Base-by-base conservation (phyloP, 2,329 filamentous ascomycete species). In the Talaromyces sp. region DNA sequence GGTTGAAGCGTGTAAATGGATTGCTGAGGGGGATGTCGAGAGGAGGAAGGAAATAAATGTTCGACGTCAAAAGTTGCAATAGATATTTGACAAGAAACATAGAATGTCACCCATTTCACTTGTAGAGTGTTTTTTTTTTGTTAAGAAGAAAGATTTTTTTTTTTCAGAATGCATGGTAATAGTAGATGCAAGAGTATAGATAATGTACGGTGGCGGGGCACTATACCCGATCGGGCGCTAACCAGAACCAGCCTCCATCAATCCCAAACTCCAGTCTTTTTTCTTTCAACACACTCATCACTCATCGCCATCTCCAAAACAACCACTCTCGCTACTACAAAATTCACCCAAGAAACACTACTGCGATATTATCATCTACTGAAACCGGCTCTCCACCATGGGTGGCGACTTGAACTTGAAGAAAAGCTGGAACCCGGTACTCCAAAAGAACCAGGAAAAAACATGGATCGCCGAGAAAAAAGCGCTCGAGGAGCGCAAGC, bases 391-490 rank as follows among this genome's bases (percentile, higher is more conserved):
- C 50, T 10, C 69, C 79, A 89, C 78, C 66, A 96, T 96, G 90
- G 93, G 93, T 81, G 92, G 92, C 73, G 93, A 98, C 83, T 86
- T 99, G 92, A 92, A 69, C 61, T 55, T 68, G 52, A 71, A 72
- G 61, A 88, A 87, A 75, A 85, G 91, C 82, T 99, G 94, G 87
- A 94, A 99, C 79, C 94, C 95, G 64, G 87, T 88, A 69, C 84
- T 97, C 67, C 87, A 92, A 79, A 90, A 89, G 80, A 99, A 99
- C 77, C 95, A 96, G 81, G 87, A 87, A 76, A 87, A 86, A 74
- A 93, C 97, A 68, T 96, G 91, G 87, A 87, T 94, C 65, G 91
- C 96, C 76, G 93, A 98, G 73, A 89, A 95, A 75, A 91, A 92
- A 67, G 95, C 94, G 3, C 86, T 99, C 12, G 91, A 95, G 59